Evolutionary conservation across 2,329 filamentous ascomycete species (phyloP).

Genomic region (Myriosclerotinia curreyana): DNA sequence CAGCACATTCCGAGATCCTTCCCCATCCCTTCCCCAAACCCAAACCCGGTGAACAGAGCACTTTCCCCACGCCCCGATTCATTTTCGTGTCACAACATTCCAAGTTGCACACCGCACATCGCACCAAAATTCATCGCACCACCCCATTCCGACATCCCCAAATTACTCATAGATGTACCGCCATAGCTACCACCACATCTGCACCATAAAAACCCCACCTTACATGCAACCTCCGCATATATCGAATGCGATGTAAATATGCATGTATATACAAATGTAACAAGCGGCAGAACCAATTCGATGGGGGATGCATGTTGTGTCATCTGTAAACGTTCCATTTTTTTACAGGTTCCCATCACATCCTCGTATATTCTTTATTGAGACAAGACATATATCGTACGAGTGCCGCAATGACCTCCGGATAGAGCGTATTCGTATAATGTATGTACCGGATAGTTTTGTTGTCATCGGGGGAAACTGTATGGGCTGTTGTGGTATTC

Average conservation of each 20-base stretch:
- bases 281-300: neutral
- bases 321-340: neutral
- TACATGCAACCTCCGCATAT: constrained; percentile 6
- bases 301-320: neutral
- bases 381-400: neutral
- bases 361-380: neutral
- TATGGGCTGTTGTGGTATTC: too few species aligned
- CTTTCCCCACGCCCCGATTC: neutral
- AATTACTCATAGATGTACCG: neutral
- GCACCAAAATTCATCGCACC: neutral
- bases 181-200: neutral
- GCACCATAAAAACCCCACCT: neutral
- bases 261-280: neutral
- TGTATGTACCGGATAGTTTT: neutral
- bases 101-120: constrained; percentile 3
- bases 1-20: neutral
- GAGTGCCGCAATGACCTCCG: neutral
- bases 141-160: neutral
- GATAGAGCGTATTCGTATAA: neutral
- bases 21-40: neutral
- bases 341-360: neutral
- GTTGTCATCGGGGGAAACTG: neutral
- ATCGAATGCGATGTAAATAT: constrained; percentile 9
- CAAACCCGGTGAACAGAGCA: neutral
- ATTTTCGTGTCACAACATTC: constrained; percentile 8